Conservation (phyloP, 1,284 basidiomycete genomes). For the Ganoderma multipileum region DNA sequence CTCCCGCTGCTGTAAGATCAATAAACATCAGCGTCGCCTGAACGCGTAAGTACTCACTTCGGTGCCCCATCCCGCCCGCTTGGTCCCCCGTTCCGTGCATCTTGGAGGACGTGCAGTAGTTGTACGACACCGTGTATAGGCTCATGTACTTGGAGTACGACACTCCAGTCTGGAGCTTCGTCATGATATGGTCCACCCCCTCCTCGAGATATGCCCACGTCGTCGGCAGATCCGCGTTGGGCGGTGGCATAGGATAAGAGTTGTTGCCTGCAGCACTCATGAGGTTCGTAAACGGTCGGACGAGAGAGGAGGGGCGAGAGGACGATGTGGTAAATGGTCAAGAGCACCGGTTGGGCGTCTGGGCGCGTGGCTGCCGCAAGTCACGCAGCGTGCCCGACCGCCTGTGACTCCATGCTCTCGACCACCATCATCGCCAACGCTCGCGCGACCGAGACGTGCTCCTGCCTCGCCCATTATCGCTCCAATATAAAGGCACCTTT, state of each 20-base stretch:
- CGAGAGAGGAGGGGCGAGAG: constrained; percentile 9
- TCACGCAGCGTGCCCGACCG: constrained; percentile 5
- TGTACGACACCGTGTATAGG: constrained; percentile 94
- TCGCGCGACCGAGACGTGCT: constrained; percentile 11
- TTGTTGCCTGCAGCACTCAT: constrained; percentile 35
- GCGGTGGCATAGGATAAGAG: constrained; percentile 60
- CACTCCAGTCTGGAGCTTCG: constrained; percentile 85
- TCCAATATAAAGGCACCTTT: neutral
- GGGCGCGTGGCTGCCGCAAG: constrained; percentile 26
- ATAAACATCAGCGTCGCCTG: constrained; percentile 22
- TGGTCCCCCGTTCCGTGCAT: constrained; percentile 70
- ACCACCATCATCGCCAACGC: constrained; percentile 8
- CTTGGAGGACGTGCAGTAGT: constrained; percentile 94
- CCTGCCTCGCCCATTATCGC: neutral
- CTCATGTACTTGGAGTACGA: constrained; percentile 93
- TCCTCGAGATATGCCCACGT: constrained; percentile 91
- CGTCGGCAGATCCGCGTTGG: constrained; percentile 77
- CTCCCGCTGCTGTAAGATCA: constrained; percentile 68
- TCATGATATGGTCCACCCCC: constrained; percentile 95
- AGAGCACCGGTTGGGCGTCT: constrained; percentile 29
- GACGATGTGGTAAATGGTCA: constrained; percentile 29
- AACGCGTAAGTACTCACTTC: constrained; percentile 56
- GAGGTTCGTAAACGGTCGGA: constrained; percentile 9
- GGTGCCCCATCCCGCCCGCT: constrained; percentile 54
- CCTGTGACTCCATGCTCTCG: constrained; percentile 3